Percentiles rank a stretch among this genome's conserved stretches.
These are phyloP conservation scores for Rheum nobile DNA, from an alignment of 148 eudicot genomes.

Conservation along the genomic window DNA sequence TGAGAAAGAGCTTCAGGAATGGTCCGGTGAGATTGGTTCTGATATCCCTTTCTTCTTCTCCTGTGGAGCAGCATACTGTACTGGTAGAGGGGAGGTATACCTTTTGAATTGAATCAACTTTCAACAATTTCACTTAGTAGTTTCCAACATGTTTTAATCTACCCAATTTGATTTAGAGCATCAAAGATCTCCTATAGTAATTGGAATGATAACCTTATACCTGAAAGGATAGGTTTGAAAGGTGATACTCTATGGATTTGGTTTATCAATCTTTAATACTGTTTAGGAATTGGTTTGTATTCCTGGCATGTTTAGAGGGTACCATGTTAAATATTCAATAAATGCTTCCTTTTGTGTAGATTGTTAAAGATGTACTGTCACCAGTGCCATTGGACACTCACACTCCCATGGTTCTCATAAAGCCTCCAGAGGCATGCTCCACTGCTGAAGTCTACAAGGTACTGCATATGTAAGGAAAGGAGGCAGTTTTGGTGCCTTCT, in stretches of 20 bases:
- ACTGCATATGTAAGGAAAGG: not conserved
- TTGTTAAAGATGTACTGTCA: slow-evolving; percentile 62
- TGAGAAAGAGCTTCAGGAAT: slow-evolving; percentile 81
- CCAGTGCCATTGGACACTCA: slow-evolving; percentile 59
- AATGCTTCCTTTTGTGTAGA: slow-evolving; percentile 22
- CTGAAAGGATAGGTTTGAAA: not conserved
- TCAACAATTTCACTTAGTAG: not conserved
- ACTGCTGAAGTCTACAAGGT: slow-evolving; percentile 99
- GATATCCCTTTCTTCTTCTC: slow-evolving; percentile 97
- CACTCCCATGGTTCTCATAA: slow-evolving; percentile 84
- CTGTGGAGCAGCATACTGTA: slow-evolving; percentile 86
- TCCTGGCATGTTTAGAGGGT: not conserved
- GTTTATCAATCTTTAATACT: not conserved
- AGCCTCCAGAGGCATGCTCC: slow-evolving; percentile 85
- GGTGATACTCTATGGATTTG: not conserved
- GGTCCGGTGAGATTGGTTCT: slow-evolving; percentile 98
- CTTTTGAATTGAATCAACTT: not conserved
- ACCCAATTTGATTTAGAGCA: not conserved
- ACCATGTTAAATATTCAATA: not conserved
- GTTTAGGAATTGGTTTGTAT: not conserved
- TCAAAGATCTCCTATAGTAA: not conserved
- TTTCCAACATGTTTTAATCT: not conserved
- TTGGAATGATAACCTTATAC: not conserved
- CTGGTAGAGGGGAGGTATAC: slow-evolving; percentile 95
- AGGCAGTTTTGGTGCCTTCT: not conserved